phyloP scores from a whole-genome alignment of 1,139 yeast genomes.

The Hansenula lynferdii region DNA sequence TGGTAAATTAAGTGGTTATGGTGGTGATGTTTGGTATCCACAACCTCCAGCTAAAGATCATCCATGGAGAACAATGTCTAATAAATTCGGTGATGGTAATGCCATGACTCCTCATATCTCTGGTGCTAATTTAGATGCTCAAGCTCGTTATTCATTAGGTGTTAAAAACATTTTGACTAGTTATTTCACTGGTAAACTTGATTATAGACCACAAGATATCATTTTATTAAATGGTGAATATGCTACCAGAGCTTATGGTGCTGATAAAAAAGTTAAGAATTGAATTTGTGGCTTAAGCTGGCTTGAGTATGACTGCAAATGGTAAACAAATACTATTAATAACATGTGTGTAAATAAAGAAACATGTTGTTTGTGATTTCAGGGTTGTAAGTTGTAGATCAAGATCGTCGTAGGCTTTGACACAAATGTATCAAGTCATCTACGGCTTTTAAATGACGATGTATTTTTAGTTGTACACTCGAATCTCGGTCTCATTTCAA shows the following conservation, averaged over 20 bases:
- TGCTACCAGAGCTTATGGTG: conserved; percentile 70
- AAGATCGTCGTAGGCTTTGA: too few species aligned
- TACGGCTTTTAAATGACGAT: too few species aligned
- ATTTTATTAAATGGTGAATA: conserved; percentile 70
- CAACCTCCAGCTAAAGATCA: conserved; percentile 77
- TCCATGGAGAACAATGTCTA: conserved; percentile 71
- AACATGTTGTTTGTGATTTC: too few species aligned
- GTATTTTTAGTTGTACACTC: too few species aligned
- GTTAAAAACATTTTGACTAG: conserved; percentile 59
- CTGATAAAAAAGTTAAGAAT: conserved; percentile 31
- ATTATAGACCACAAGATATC: conserved; percentile 70
- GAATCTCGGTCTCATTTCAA: too few species aligned
- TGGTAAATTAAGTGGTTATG: conserved; percentile 74
- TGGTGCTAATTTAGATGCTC: conserved; percentile 81
- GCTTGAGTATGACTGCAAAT: too few species aligned
- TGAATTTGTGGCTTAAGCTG: not conserved
- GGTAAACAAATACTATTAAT: too few species aligned
- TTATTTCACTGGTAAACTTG: conserved; percentile 56
- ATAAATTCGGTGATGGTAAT: conserved; percentile 68
- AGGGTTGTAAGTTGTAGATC: too few species aligned
- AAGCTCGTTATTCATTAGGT: conserved; percentile 67
- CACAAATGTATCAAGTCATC: too few species aligned
- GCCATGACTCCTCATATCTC: conserved; percentile 86
- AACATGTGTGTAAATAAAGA: too few species aligned
- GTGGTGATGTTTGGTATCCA: conserved; percentile 82